Conservation (phyloP, 108 stramenopile species). For the Aurantiochytrium sp. region DNA sequence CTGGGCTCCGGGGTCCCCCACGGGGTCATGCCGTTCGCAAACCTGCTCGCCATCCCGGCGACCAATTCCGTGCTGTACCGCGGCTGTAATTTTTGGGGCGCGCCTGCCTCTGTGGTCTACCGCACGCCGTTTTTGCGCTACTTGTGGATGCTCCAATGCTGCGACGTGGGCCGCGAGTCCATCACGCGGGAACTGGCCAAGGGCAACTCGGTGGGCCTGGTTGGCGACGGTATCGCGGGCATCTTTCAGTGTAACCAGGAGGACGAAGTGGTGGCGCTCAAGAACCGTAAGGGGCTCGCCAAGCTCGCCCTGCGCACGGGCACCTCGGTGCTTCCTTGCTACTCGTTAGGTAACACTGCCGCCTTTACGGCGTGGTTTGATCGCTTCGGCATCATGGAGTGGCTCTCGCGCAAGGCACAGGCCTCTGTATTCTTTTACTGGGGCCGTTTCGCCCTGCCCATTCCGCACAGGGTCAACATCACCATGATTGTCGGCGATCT, state of each 20-base stretch:
- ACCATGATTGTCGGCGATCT: slow-evolving; percentile 12
- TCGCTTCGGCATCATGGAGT: slow-evolving; percentile 27
- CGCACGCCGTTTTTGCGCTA: slow-evolving; percentile 30
- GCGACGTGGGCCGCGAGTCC: background rate
- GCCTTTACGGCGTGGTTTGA: slow-evolving; percentile 21
- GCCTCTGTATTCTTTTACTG: slow-evolving; percentile 20
- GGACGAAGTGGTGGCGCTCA: slow-evolving; percentile 27
- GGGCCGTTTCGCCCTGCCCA: slow-evolving; percentile 24
- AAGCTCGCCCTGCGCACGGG: slow-evolving; percentile 14
- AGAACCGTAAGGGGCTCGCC: slow-evolving; percentile 8
- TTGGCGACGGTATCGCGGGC: slow-evolving; percentile 27
- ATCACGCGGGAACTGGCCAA: background rate
- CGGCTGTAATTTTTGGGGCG: background rate
- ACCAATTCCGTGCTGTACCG: background rate
- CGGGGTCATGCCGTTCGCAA: slow-evolving; percentile 32
- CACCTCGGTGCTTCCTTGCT: background rate
- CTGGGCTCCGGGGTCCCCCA: slow-evolving; percentile 24
- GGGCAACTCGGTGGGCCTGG: background rate
- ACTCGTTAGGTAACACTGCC: slow-evolving; percentile 25
- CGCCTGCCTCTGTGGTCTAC: slow-evolving; percentile 30
- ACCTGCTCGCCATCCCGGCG: slow-evolving; percentile 23
- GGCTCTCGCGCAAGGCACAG: slow-evolving; percentile 15
- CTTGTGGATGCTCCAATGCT: background rate
- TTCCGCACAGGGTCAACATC: slow-evolving; percentile 4
- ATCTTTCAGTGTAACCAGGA: slow-evolving; percentile 8